A percentile compares a stretch with the other conserved stretches of the same genome.
phyloP scores from a whole-genome alignment of 768 basidiomycete species.

The Clavulina sp. region DNA sequence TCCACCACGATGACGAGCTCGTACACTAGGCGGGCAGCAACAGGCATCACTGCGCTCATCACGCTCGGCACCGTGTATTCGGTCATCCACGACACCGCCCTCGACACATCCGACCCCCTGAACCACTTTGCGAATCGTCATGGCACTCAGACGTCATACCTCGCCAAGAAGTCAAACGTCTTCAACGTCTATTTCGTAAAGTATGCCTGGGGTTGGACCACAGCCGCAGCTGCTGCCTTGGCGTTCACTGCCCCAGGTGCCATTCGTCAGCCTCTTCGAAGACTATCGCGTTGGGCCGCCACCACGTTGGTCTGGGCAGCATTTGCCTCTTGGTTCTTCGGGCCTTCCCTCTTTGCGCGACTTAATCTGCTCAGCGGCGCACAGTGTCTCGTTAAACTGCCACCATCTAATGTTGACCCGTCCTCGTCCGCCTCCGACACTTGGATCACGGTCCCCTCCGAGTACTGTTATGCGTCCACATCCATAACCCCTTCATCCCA shows the following conservation, averaged over 20 bases:
- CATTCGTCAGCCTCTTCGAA: conserved; percentile 4
- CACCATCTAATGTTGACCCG: conserved; percentile 14
- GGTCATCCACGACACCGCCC: conserved; percentile 43
- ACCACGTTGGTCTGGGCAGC: conserved; percentile 52
- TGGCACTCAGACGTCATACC: conserved; percentile 45
- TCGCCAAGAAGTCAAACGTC: conserved; percentile 62
- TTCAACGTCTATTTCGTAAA: conserved; percentile 85
- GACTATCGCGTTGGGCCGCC: conserved; percentile 32
- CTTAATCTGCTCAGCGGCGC: conserved; percentile 51
- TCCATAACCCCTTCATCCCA: conserved; percentile 42
- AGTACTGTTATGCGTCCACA: conserved; percentile 36
- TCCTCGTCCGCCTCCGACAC: background rate
- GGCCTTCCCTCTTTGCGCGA: conserved; percentile 57
- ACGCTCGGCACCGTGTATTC: conserved; percentile 50
- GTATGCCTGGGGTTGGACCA: conserved; percentile 81
- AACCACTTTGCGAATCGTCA: conserved; percentile 34
- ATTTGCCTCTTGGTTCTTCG: conserved; percentile 81
- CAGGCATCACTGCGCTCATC: conserved; percentile 27
- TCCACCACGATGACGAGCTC: too few relatives aligned
- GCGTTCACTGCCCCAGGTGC: conserved; percentile 39
- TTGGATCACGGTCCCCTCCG: conserved; percentile 33
- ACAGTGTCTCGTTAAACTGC: conserved; percentile 52
- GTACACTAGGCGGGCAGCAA: too few relatives aligned
- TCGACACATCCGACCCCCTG: conserved; percentile 71
- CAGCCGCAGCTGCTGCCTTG: conserved; percentile 40